These are phyloP conservation scores for Boletus tomentosulus DNA, from an alignment of 768 basidiomycete genomes.

Conservation along the genomic window DNA sequence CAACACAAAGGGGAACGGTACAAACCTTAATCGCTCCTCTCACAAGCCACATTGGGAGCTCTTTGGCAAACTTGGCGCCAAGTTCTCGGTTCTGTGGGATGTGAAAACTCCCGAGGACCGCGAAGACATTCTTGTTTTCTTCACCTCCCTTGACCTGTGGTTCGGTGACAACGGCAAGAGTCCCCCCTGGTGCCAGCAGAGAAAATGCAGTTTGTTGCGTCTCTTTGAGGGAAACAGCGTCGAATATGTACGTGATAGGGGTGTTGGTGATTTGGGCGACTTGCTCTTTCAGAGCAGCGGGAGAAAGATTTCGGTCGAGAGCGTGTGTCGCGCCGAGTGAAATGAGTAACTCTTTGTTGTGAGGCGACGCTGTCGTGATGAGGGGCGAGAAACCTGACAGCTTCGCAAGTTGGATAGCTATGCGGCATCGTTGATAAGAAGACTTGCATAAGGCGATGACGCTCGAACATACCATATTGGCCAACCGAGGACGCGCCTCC, in stretches of 20 bases:
- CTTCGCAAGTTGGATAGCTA: conserved; percentile 32
- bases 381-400: conserved; percentile 34
- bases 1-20: neutral
- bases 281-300: neutral
- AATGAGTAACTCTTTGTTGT: conserved; percentile 28
- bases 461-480: conserved; percentile 27
- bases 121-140: neutral
- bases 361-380: conserved; percentile 36
- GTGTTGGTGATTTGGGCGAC: conserved; percentile 3
- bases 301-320: conserved; percentile 28
- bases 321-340: conserved; percentile 36
- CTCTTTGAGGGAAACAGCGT: conserved; percentile 30
- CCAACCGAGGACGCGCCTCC: conserved; percentile 38
- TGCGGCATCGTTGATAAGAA: neutral
- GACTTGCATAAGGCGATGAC: no score
- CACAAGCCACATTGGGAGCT: conserved; percentile 15
- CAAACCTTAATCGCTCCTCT: conserved; percentile 17
- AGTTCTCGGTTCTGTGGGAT: conserved; percentile 4
- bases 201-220: conserved; percentile 32
- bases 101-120: conserved; percentile 6
- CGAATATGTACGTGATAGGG: conserved; percentile 17
- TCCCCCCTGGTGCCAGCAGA: conserved; percentile 29
- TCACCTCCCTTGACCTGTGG: conserved; percentile 1
- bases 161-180: conserved; percentile 12
- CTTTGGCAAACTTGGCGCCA: conserved; percentile 7